These are phyloP conservation scores for Taiozyma sp. DNA, from an alignment of 1,139 yeast genomes.

Conservation along the genomic window DNA sequence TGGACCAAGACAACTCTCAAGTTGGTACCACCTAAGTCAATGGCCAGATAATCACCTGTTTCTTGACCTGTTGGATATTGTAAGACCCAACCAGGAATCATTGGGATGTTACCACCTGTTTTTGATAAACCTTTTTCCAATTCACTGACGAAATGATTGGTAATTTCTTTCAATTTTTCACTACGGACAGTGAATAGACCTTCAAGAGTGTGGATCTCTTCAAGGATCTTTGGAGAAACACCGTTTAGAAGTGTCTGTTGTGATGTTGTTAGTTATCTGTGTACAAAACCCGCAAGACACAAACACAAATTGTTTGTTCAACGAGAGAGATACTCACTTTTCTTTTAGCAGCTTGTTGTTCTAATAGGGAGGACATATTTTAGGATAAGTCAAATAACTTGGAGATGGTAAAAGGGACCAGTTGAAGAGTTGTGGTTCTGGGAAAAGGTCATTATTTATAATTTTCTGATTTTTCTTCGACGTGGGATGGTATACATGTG, in stretches of 20 bases:
- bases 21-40: conserved; percentile 95
- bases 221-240: conserved; percentile 54
- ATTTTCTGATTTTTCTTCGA: background rate
- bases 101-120: conserved; percentile 80
- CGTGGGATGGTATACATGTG: background rate
- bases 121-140: conserved; percentile 72
- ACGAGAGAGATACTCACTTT: background rate
- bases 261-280: background rate
- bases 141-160: conserved; percentile 64
- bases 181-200: conserved; percentile 56
- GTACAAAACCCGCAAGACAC: background rate
- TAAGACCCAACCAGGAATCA: conserved; percentile 96
- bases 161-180: conserved; percentile 54
- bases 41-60: conserved; percentile 82
- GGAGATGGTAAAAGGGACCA: background rate
- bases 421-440: background rate
- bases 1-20: conserved; percentile 83
- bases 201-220: conserved; percentile 55
- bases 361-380: background rate
- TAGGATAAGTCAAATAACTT: background rate
- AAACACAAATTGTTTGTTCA: background rate
- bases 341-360: conserved; percentile 1
- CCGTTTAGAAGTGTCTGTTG: conserved; percentile 63
- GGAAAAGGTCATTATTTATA: background rate
- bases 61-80: conserved; percentile 91